A percentile compares a stretch with the other conserved stretches of the same genome.
Conservation (phyloP, 192 early-diverging fungal genomes). For the Umbelopsis ramanniana region DNA sequence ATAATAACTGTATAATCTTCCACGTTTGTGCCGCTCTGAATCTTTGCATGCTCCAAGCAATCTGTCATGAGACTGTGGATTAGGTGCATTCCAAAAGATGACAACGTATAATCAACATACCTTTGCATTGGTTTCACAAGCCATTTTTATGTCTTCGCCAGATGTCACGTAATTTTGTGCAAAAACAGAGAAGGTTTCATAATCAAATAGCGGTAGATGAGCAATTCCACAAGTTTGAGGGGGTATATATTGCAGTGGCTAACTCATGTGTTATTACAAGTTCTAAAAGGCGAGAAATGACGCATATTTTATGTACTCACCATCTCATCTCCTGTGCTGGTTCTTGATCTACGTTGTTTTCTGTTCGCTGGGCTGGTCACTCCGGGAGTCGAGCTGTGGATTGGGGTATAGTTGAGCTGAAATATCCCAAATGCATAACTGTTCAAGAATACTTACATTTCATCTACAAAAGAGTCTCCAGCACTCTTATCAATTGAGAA, state of each 20-base stretch:
- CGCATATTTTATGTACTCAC: neutral
- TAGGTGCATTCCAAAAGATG: constrained; percentile 3
- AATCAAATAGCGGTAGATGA: constrained; percentile 64
- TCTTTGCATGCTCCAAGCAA: constrained; percentile 63
- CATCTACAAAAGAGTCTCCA: constrained; percentile 39
- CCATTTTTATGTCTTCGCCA: constrained; percentile 47
- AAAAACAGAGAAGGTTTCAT: constrained; percentile 65
- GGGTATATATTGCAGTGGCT: constrained; percentile 38
- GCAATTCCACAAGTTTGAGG: constrained; percentile 46
- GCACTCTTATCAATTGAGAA: constrained; percentile 61
- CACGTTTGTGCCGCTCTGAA: constrained; percentile 75
- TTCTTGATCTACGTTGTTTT: constrained; percentile 8
- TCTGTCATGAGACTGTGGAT: constrained; percentile 36
- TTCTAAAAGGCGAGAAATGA: neutral
- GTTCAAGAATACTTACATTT: constrained; percentile 27
- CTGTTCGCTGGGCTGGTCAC: neutral
- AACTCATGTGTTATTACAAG: neutral
- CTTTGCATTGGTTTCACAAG: constrained; percentile 67
- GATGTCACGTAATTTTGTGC: constrained; percentile 68
- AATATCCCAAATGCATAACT: neutral
- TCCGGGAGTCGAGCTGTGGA: constrained; percentile 12
- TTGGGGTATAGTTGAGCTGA: neutral
- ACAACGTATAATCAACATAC: constrained; percentile 34
- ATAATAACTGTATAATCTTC: constrained; percentile 72
- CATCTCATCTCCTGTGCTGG: constrained; percentile 18